Evolutionary conservation across 2,329 filamentous ascomycete genomes (phyloP).

Genomic region (Lachnellula suecica): DNA sequence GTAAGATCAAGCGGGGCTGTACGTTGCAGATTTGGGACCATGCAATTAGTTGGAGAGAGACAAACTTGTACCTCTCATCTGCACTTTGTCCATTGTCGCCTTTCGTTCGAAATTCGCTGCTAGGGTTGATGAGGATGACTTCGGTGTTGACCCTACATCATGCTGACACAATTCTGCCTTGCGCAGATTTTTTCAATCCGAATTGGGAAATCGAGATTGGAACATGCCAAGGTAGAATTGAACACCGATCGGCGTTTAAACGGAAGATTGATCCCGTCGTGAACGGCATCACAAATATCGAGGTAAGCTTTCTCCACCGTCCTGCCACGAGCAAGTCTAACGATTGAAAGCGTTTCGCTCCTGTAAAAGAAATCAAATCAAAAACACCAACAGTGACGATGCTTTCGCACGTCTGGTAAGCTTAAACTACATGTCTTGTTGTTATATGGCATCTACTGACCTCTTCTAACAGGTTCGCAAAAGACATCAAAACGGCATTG

Average conservation of each 20-base stretch:
- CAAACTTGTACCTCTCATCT: slow-evolving; percentile 30
- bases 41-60: slow-evolving; percentile 59
- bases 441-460: neutral
- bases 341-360: slow-evolving; percentile 46
- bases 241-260: slow-evolving; percentile 55
- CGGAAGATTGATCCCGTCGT: slow-evolving; percentile 64
- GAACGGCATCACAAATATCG: slow-evolving; percentile 61
- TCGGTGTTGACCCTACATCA: slow-evolving; percentile 39
- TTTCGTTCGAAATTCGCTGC: slow-evolving; percentile 28
- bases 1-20: slow-evolving; percentile 58
- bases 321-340: neutral
- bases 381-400: slow-evolving; percentile 62
- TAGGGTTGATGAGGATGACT: slow-evolving; percentile 26
- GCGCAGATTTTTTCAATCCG: slow-evolving; percentile 61
- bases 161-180: slow-evolving; percentile 59
- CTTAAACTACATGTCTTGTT: neutral
- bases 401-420: slow-evolving; percentile 57
- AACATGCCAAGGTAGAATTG: slow-evolving; percentile 53
- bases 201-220: slow-evolving; percentile 64
- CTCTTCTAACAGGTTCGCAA: slow-evolving; percentile 40
- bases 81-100: slow-evolving; percentile 25
- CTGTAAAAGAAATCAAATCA: slow-evolving; percentile 58
- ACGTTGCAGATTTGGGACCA: slow-evolving; percentile 65
- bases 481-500: slow-evolving; percentile 65
- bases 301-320: neutral